Percentiles rank a stretch among this genome's conserved stretches.
phyloP scores from a whole-genome alignment of 805 yeast genomes.

The Wickerhamomyces chaumierensis region DNA sequence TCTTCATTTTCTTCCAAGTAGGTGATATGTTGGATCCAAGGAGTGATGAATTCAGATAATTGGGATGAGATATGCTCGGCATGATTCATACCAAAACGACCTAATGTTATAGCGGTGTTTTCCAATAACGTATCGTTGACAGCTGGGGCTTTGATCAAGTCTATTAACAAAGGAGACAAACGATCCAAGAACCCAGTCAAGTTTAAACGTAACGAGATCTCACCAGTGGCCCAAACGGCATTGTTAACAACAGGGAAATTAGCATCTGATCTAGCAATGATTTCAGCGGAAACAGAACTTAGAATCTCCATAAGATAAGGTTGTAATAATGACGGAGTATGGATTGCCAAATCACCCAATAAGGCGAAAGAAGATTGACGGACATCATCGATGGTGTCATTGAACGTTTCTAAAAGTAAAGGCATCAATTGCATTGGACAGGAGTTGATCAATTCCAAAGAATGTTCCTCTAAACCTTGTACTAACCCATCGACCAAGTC shows the following conservation, averaged over 20 bases:
- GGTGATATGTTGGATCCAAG: constrained; percentile 65
- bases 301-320: constrained; percentile 43
- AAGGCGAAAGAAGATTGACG: constrained; percentile 87
- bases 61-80: constrained; percentile 51
- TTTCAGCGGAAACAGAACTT: constrained; percentile 58
- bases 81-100: constrained; percentile 62
- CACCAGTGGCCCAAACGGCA: constrained; percentile 92
- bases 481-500: constrained; percentile 88
- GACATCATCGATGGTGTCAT: constrained; percentile 76
- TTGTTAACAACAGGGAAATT: constrained; percentile 67
- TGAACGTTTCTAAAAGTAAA: constrained; percentile 55
- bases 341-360: constrained; percentile 79
- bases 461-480: constrained; percentile 70
- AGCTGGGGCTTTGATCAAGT: constrained; percentile 45
- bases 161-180: constrained; percentile 44
- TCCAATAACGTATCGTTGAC: constrained; percentile 56
- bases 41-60: constrained; percentile 41
- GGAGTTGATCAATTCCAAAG: constrained; percentile 40
- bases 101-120: constrained; percentile 83
- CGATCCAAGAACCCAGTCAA: constrained; percentile 42
- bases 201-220: constrained; percentile 54
- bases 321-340: constrained; percentile 19
- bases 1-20: constrained; percentile 72
- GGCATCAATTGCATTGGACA: constrained; percentile 33
- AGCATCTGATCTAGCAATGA: constrained; percentile 37